Percentiles rank a stretch among this genome's conserved stretches.
Evolutionary conservation across 2,329 filamentous ascomycete genomes (phyloP).

Genomic region (Penicillium griseofulvum): DNA sequence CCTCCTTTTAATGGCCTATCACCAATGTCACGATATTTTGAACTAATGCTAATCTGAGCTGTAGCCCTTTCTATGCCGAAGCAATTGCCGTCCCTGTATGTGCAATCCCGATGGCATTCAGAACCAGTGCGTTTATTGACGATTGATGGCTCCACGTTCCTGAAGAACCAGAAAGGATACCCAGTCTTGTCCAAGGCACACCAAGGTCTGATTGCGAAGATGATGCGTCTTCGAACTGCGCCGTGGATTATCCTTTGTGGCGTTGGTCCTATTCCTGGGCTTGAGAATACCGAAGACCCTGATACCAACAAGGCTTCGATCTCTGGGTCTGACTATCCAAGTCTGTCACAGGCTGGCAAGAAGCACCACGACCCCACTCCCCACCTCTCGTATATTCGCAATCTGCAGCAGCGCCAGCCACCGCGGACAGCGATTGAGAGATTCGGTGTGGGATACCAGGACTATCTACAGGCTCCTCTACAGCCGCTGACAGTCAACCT

Average conservation of each 20-base stretch:
- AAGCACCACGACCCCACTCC: slow-evolving; percentile 57
- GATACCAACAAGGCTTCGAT: slow-evolving; percentile 17
- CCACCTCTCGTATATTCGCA: slow-evolving; percentile 77
- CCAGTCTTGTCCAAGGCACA: slow-evolving; percentile 59
- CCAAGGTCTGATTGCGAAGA: slow-evolving; percentile 56
- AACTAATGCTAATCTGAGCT: slow-evolving; percentile 15
- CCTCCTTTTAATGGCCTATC: neutral
- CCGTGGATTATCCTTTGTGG: slow-evolving; percentile 63
- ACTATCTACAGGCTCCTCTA: slow-evolving; percentile 91
- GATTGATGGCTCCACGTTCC: slow-evolving; percentile 53
- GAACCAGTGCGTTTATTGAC: slow-evolving; percentile 60
- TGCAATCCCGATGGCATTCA: slow-evolving; percentile 63
- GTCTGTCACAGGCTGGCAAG: slow-evolving; percentile 62
- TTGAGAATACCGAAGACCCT: slow-evolving; percentile 31
- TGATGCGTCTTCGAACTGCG: slow-evolving; percentile 55
- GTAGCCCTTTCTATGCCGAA: slow-evolving; percentile 59
- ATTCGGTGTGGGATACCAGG: slow-evolving; percentile 74
- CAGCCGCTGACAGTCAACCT: slow-evolving; percentile 95
- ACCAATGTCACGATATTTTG: neutral
- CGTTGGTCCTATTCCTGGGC: slow-evolving; percentile 54
- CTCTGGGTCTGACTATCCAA: slow-evolving; percentile 57
- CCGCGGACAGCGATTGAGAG: slow-evolving; percentile 61
- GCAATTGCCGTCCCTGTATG: slow-evolving; percentile 54
- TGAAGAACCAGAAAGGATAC: slow-evolving; percentile 58
- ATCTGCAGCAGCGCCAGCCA: slow-evolving; percentile 79